Evolutionary conservation across 495 filamentous ascomycete genomes (phyloP).

Genomic region (Penicillium steckii): DNA sequence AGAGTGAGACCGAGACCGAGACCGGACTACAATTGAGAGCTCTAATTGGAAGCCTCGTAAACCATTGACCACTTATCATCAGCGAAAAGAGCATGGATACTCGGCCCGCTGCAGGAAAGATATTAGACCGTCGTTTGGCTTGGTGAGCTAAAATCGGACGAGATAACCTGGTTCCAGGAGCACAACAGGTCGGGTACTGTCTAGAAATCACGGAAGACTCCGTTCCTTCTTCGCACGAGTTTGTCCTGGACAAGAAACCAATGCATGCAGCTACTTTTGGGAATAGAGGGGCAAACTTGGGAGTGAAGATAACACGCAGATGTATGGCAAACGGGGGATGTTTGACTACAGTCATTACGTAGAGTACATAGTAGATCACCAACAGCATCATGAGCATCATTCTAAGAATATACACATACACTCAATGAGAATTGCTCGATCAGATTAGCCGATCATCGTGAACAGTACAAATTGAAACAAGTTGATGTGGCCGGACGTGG

Average conservation of each 20-base stretch:
- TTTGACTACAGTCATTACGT: too few species aligned
- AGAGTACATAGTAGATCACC: too few species aligned
- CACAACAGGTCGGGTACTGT: slow-evolving; percentile 9
- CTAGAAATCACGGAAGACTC: slow-evolving; percentile 10
- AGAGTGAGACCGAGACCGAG: background rate
- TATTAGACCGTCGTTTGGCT: slow-evolving; percentile 14
- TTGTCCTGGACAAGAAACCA: slow-evolving; percentile 1
- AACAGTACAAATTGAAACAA: slow-evolving; percentile 2
- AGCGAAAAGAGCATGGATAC: slow-evolving; percentile 14
- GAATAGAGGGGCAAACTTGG: background rate
- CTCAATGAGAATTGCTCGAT: background rate
- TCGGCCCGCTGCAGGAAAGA: slow-evolving; percentile 24
- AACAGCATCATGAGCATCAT: too few species aligned
- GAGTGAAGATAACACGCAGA: too few species aligned
- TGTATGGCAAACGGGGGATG: background rate
- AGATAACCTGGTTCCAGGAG: slow-evolving; percentile 7
- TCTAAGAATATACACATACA: background rate
- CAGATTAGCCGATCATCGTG: slow-evolving; percentile 9
- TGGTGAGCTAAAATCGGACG: slow-evolving; percentile 8
- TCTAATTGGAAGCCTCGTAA: background rate
- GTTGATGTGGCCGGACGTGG: slow-evolving; percentile 9
- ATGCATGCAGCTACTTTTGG: slow-evolving; percentile 26
- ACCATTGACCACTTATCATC: slow-evolving; percentile 1
- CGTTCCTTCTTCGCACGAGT: slow-evolving; percentile 13
- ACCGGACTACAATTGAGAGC: background rate